phyloP scores from a whole-genome alignment of 2,329 filamentous ascomycete genomes.

The Ophiostoma fasciatum region DNA sequence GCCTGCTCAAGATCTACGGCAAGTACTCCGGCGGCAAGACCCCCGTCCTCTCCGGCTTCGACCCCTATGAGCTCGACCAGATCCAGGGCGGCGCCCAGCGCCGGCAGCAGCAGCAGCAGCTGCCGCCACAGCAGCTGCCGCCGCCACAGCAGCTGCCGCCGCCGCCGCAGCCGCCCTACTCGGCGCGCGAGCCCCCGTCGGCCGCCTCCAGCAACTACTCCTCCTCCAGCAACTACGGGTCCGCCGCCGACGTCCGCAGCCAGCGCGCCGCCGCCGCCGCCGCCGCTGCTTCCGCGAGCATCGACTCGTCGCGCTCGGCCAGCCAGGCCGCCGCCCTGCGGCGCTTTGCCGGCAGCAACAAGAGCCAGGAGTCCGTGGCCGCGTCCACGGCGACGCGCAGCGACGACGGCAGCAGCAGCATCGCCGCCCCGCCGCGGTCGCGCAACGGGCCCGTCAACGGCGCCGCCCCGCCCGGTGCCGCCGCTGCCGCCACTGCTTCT shows the following conservation, averaged over 20 bases:
- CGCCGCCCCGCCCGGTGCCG: too few relatives aligned
- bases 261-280: slow-evolving; percentile 18
- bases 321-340: slow-evolving; percentile 27
- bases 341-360: slow-evolving; percentile 34
- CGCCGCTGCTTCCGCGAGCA: slow-evolving; percentile 35
- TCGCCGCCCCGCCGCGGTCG: slow-evolving; percentile 36
- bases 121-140: background rate
- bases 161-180: slow-evolving; percentile 13
- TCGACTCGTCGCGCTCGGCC: slow-evolving; percentile 32
- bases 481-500: too few relatives aligned
- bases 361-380: slow-evolving; percentile 42
- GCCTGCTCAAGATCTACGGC: slow-evolving; percentile 85
- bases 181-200: slow-evolving; percentile 11
- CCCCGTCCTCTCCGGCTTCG: slow-evolving; percentile 72
- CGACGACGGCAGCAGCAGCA: slow-evolving; percentile 31
- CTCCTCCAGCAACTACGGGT: slow-evolving; percentile 9
- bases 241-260: slow-evolving; percentile 6
- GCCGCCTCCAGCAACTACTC: too few relatives aligned
- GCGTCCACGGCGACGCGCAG: slow-evolving; percentile 32
- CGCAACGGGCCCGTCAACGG: slow-evolving; percentile 26
- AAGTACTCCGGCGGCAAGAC: slow-evolving; percentile 85
- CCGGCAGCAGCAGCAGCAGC: slow-evolving; percentile 20
- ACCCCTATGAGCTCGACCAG: slow-evolving; percentile 60
- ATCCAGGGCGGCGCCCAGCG: slow-evolving; percentile 44
- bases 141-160: background rate